These are phyloP conservation scores for Avena sativa DNA, from an alignment of 176 grass and related monocot species.

Conservation along the genomic window DNA sequence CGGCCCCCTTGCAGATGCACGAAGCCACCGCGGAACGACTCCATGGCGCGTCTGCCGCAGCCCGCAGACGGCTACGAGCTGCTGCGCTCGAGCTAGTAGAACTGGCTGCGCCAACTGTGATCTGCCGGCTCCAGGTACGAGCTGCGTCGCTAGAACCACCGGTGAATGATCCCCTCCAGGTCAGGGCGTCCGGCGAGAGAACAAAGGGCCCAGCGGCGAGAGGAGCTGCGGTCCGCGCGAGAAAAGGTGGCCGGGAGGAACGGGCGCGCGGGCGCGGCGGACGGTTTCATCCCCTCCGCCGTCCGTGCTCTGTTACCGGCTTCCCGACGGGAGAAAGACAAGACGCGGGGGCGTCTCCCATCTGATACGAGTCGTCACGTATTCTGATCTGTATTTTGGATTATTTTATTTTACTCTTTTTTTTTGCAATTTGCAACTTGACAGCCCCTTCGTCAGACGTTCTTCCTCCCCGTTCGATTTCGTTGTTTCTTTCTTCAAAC, in stretches of 20 bases:
- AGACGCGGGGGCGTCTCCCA: neutral
- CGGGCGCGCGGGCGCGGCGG: neutral
- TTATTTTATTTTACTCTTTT: neutral
- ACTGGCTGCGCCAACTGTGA: neutral
- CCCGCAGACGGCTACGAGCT: neutral
- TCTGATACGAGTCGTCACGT: neutral
- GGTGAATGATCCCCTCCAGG: neutral
- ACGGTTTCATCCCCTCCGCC: neutral
- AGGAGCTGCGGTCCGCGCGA: too few species aligned
- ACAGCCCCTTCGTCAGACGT: too few species aligned
- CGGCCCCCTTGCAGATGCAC: neutral
- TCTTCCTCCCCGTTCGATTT: too few species aligned
- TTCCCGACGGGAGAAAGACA: too few species aligned
- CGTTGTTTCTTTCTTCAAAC: too few species aligned
- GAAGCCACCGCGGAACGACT: neutral
- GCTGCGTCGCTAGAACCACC: neutral
- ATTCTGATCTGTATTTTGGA: neutral
- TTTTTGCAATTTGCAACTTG: too few species aligned
- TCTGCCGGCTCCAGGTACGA: neutral
- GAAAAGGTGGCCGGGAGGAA: neutral
- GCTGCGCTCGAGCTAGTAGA: neutral
- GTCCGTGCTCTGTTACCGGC: neutral
- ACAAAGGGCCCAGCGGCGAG: too few species aligned
- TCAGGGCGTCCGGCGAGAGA: neutral
- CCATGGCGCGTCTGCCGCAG: neutral